Base-by-base conservation (phyloP, 2,329 filamentous ascomycete species). In the Pestalotiopsis sp. region DNA sequence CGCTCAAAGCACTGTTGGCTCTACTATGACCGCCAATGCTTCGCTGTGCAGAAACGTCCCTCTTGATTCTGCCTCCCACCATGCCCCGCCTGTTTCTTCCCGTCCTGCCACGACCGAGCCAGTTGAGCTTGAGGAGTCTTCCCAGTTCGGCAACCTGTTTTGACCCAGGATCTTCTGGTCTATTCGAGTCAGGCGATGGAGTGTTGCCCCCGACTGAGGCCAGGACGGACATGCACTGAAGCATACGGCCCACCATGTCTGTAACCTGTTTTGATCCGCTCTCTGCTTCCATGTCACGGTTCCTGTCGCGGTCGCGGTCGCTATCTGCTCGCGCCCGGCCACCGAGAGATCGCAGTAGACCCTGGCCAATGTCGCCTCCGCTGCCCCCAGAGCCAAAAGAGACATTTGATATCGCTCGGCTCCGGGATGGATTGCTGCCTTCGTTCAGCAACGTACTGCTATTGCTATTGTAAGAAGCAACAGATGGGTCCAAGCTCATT, bases 201-300 rank as follows among this genome's bases (percentile, higher is more conserved):
- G 75, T 71, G 7, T 69, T 70, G 4, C 71, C 71, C 23, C 84
- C 91, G 13, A 97, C 88, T 71, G 91, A 91, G 3, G 94, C 93
- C 25, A 99, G 85, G 7, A 99, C 94, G 78, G 92, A 95, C 80
- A 98, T 92, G 80, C 96, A 99, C 83, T 99, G 96, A 71, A 99
- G 84, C 94, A 99, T 97, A 65, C 95, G 87, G 0, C 94, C 96
- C 0, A 98, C 95, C 74, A 95, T 97, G 74, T 98, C 95, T 0
- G 96, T 97, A 67, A 98, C 90, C 76, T 96, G 90, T 77, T 94
- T 88, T 63, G 90, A 91, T 75, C 92, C 89, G 5, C 38, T 36
- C 78, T 91, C 88, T 14, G 89, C 82, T 76, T 89, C 89, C 75
- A 89, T 87, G 75, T 90, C 86, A 68, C 85, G 84, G 63, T 71